phyloP scores from a whole-genome alignment of 1,284 basidiomycete species.

The Tetrapyrgos nigripes region DNA sequence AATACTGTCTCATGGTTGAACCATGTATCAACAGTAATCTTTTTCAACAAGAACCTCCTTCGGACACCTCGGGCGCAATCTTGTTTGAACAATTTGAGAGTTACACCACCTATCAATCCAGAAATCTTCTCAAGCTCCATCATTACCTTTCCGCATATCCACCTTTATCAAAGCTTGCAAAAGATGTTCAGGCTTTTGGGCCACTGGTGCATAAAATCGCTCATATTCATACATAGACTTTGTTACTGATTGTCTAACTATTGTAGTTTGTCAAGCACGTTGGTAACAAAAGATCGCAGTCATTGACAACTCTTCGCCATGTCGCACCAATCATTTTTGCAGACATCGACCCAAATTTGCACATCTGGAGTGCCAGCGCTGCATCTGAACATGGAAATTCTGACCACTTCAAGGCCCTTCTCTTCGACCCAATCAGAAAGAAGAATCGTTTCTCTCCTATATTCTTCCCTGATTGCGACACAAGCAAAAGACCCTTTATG shows the following conservation, averaged over 20 bases:
- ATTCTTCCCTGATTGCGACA: no score
- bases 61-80: not conserved
- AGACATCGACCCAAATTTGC: not conserved
- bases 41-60: not conserved
- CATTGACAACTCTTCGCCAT: not conserved
- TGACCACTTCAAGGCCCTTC: not conserved
- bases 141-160: not conserved
- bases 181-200: not conserved
- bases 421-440: not conserved
- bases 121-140: not conserved
- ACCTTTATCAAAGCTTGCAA: not conserved
- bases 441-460: not conserved
- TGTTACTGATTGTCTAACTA: not conserved
- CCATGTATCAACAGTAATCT: not conserved
- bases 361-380: not conserved
- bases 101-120: not conserved
- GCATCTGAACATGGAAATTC: not conserved
- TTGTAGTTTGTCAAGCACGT: not conserved
- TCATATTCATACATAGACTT: not conserved
- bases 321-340: not conserved
- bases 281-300: not conserved
- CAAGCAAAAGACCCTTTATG: no score
- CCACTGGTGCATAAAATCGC: not conserved
- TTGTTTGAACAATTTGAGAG: not conserved
- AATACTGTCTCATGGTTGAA: not conserved